These are phyloP conservation scores for Podaxis carcinomalis DNA, from an alignment of 768 basidiomycete genomes.

Conservation along the genomic window DNA sequence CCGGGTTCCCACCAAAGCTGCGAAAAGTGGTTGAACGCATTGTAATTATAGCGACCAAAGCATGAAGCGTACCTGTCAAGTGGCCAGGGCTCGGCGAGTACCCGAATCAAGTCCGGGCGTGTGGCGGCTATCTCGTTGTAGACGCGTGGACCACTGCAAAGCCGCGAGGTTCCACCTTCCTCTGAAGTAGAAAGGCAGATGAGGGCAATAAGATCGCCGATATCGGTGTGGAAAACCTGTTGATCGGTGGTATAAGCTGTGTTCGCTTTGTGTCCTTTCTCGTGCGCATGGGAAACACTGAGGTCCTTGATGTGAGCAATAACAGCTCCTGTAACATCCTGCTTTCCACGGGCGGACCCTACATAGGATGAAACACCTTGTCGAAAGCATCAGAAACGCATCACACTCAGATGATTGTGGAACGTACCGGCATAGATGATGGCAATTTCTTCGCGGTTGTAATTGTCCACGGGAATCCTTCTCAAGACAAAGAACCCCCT, in stretches of 20 bases:
- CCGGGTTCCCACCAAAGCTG: slow-evolving; percentile 35
- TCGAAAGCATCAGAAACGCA: neutral
- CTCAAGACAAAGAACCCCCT: slow-evolving; percentile 47
- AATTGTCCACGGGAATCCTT: slow-evolving; percentile 39
- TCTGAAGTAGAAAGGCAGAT: slow-evolving; percentile 37
- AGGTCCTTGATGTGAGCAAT: slow-evolving; percentile 46
- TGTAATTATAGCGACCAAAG: neutral
- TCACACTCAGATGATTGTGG: neutral
- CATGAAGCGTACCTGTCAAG: slow-evolving; percentile 21
- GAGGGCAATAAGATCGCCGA: slow-evolving; percentile 39
- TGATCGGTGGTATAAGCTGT: slow-evolving; percentile 46
- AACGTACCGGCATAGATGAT: slow-evolving; percentile 36
- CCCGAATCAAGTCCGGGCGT: slow-evolving; percentile 40
- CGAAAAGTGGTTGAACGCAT: neutral
- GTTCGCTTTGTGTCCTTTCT: slow-evolving; percentile 32
- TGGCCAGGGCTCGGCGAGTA: slow-evolving; percentile 38
- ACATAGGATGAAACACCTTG: slow-evolving; percentile 20
- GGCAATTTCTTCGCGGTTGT: slow-evolving; percentile 33
- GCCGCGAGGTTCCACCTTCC: slow-evolving; percentile 40
- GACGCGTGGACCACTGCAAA: slow-evolving; percentile 40
- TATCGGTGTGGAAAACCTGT: slow-evolving; percentile 48
- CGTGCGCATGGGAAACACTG: slow-evolving; percentile 24
- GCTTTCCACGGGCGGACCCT: slow-evolving; percentile 9
- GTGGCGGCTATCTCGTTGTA: slow-evolving; percentile 46
- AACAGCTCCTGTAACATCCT: slow-evolving; percentile 27